Evolutionary conservation across 306 rosid genomes (phyloP), one percentile per base, ranked within the genome.

Genomic region (Castanea crenata): DNA sequence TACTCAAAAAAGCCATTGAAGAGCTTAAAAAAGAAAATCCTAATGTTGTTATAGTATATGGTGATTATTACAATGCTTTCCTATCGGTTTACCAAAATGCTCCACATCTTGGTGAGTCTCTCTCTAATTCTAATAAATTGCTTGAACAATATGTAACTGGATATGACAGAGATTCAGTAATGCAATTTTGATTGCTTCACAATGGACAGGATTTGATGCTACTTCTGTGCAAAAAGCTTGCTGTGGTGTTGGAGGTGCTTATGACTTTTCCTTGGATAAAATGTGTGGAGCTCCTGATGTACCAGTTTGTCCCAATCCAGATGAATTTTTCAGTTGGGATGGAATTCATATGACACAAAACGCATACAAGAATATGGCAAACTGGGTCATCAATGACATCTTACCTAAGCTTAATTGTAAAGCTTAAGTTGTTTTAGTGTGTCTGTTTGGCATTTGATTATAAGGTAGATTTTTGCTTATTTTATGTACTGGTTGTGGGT

Each of bases 321-420:
- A 74, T 5, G 31, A 74, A 41, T 46, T 1, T 18, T 18, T 80
- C 10, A 55, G 78, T 32, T 79, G 78, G 78, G 83, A 79, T 73
- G 83, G 78, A 52, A 4, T 74, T 20, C 83, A 74, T 80, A 32
- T 74, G 54, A 80, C 83, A 0, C 69, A 56, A 27, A 80, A 74
- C 11, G 55, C 83, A 11, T 21, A 74, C 74, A 35, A 62, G 1
- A 20, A 46, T 31, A 72, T 79, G 55, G 21, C 82, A 14, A 0
- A n/a, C 31, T 72, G 82, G 82, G 63, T 79, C 82, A 71, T 79
- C 61, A 49, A 23, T 3, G n/a, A 79, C 34, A n/a, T 78, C 20
- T 72, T 62, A 9, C 74, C 82, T 4, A 20, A 61, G 41, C n/a
- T 71, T 5, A 21, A 59, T 19, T 78, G 82, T 55, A 49, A 20